phyloP scores from a whole-genome alignment of 2,329 filamentous ascomycete species.

The Colletotrichum viniferum region DNA sequence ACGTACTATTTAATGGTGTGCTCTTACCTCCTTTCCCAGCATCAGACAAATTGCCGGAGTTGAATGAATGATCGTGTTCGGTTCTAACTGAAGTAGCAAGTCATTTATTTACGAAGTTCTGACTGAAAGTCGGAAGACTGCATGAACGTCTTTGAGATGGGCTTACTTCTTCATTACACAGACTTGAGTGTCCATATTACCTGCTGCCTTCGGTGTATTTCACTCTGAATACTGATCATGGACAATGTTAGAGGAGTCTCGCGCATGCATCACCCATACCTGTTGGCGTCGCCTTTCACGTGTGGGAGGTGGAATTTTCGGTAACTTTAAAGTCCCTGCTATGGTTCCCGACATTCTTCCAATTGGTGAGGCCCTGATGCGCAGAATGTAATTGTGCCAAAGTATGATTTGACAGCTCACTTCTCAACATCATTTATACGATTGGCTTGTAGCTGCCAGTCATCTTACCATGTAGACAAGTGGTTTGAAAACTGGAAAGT shows the following conservation, averaged over 20 bases:
- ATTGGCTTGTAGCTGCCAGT: neutral
- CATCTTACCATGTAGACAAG: accelerated
- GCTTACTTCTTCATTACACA: neutral
- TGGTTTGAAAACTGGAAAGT: neutral
- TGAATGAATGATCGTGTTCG: too few relatives aligned
- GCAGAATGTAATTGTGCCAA: neutral
- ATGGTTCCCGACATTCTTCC: neutral
- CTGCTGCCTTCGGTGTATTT: neutral
- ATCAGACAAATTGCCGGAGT: too few relatives aligned
- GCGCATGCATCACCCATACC: neutral
- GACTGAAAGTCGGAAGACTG: accelerated
- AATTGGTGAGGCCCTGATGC: neutral
- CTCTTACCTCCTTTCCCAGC: too few relatives aligned
- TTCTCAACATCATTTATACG: accelerated
- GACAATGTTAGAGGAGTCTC: accelerated
- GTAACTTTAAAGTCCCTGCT: accelerated
- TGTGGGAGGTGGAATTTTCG: neutral
- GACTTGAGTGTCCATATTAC: neutral
- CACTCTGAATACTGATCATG: neutral
- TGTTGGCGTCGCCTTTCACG: neutral
- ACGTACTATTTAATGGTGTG: too few relatives aligned
- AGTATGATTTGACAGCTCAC: neutral
- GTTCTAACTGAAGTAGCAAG: too few relatives aligned
- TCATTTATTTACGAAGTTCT: accelerated
- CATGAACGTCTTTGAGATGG: too few relatives aligned